phyloP scores from a whole-genome alignment of 441 rosid genomes.

The Gossypium davidsonii region DNA sequence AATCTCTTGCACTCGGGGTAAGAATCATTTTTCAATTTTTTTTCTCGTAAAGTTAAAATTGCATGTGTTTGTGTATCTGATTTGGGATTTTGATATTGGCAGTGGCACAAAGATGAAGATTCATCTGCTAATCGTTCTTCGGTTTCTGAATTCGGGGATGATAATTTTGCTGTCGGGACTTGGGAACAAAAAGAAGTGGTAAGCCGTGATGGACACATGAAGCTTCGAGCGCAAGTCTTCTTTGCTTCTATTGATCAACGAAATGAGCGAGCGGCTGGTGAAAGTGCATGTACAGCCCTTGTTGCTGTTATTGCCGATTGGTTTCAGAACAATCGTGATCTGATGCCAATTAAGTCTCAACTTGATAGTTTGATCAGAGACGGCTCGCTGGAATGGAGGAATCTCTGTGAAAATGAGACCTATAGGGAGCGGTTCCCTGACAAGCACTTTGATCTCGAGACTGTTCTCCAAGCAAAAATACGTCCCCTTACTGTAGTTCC shows the following conservation, averaged over 20 bases:
- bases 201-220: slow-evolving; percentile 70
- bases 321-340: slow-evolving; percentile 52
- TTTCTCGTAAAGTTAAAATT: background rate
- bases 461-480: slow-evolving; percentile 66
- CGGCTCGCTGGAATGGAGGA: slow-evolving; percentile 81
- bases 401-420: slow-evolving; percentile 52
- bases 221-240: slow-evolving; percentile 57
- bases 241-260: slow-evolving; percentile 81
- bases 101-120: slow-evolving; percentile 55
- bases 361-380: slow-evolving; percentile 70
- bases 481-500: slow-evolving; percentile 49
- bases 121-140: slow-evolving; percentile 43
- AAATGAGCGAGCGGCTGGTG: slow-evolving; percentile 78
- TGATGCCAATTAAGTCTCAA: slow-evolving; percentile 70
- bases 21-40: background rate
- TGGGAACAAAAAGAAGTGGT: slow-evolving; percentile 70
- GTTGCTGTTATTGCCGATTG: slow-evolving; percentile 77
- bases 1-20: slow-evolving; percentile 57
- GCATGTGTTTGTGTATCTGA: background rate
- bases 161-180: slow-evolving; percentile 61
- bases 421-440: slow-evolving; percentile 60
- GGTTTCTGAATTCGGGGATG: slow-evolving; percentile 66
- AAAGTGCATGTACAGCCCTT: slow-evolving; percentile 81
- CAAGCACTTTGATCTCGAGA: slow-evolving; percentile 84
- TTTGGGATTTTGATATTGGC: slow-evolving; percentile 6